Conservation (phyloP, 1,284 basidiomycete species). For the Apiotrichum porosum region DNA sequence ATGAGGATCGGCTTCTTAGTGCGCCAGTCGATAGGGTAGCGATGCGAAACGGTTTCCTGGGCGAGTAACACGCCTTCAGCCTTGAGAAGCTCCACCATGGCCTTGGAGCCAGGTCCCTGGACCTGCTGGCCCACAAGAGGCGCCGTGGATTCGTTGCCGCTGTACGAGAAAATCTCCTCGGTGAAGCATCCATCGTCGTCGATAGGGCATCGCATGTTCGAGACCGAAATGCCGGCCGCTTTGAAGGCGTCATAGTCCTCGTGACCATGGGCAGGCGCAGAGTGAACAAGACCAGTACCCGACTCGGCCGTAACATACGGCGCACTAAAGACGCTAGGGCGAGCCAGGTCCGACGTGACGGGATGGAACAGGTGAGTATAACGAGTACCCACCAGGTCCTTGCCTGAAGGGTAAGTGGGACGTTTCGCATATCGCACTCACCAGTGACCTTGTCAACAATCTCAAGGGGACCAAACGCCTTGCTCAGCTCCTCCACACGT, state of each 20-base stretch:
- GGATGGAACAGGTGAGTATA: constrained; percentile 66
- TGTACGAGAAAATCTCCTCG: constrained; percentile 54
- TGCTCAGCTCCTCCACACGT: constrained; percentile 56
- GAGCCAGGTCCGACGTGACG: constrained; percentile 52
- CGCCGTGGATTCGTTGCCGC: constrained; percentile 42
- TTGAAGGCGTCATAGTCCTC: constrained; percentile 84
- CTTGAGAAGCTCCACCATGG: constrained; percentile 62
- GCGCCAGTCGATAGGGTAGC: constrained; percentile 97
- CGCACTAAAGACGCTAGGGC: constrained; percentile 52
- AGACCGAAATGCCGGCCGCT: constrained; percentile 36
- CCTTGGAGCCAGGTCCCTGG: constrained; percentile 63
- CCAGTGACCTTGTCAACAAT: constrained; percentile 57
- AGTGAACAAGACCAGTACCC: constrained; percentile 96
- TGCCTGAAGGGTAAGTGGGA: constrained; percentile 50
- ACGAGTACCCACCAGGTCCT: constrained; percentile 59
- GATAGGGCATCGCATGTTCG: constrained; percentile 63
- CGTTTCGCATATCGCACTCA: constrained; percentile 22
- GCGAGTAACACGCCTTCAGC: constrained; percentile 59
- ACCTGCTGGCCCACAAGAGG: constrained; percentile 64
- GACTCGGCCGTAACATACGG: constrained; percentile 76
- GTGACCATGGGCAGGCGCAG: constrained; percentile 87
- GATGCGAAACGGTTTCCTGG: constrained; percentile 70
- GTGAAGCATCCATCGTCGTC: constrained; percentile 75
- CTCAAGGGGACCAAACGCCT: constrained; percentile 56
- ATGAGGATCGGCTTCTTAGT: constrained; percentile 89